Evolutionary conservation across 2,329 filamentous ascomycete genomes (phyloP).

Genomic region (Nothopassalora personata): DNA sequence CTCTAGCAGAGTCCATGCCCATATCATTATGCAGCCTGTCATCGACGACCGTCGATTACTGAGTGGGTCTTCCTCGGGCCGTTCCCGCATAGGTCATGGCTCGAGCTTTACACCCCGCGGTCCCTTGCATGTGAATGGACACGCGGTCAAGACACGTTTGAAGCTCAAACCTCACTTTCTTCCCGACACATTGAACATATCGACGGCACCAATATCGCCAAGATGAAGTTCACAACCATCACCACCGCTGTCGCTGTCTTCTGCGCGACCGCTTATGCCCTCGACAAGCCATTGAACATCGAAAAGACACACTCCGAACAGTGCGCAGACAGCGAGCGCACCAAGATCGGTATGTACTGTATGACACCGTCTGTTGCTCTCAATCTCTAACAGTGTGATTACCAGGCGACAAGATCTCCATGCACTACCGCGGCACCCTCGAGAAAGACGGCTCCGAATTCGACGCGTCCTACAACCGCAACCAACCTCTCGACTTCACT

Average conservation of each 20-base stretch:
- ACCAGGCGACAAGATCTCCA: slow-evolving; percentile 70
- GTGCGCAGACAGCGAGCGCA: slow-evolving; percentile 65
- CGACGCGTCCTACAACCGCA: slow-evolving; percentile 64
- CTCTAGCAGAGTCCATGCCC: too few relatives aligned
- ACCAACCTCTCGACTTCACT: slow-evolving; percentile 69
- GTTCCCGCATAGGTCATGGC: background rate
- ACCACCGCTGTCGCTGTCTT: slow-evolving; percentile 43
- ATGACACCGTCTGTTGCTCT: too few relatives aligned
- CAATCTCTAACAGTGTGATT: background rate
- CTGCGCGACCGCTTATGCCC: slow-evolving; percentile 42
- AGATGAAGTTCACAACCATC: slow-evolving; percentile 42
- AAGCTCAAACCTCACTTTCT: background rate
- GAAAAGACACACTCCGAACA: slow-evolving; percentile 68
- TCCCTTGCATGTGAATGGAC: background rate
- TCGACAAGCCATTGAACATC: slow-evolving; percentile 62
- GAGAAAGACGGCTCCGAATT: slow-evolving; percentile 55
- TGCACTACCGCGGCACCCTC: slow-evolving; percentile 86
- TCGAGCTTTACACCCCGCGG: background rate
- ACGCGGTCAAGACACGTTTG: background rate
- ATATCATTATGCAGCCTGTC: background rate
- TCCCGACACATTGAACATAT: background rate
- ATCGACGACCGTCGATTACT: background rate
- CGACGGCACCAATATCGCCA: background rate
- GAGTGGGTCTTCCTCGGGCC: background rate
- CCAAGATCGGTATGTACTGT: slow-evolving; percentile 35